Percentiles rank a stretch among this genome's conserved stretches.
phyloP scores from a whole-genome alignment of 495 filamentous ascomycete species.

The Penicillium soppii region DNA sequence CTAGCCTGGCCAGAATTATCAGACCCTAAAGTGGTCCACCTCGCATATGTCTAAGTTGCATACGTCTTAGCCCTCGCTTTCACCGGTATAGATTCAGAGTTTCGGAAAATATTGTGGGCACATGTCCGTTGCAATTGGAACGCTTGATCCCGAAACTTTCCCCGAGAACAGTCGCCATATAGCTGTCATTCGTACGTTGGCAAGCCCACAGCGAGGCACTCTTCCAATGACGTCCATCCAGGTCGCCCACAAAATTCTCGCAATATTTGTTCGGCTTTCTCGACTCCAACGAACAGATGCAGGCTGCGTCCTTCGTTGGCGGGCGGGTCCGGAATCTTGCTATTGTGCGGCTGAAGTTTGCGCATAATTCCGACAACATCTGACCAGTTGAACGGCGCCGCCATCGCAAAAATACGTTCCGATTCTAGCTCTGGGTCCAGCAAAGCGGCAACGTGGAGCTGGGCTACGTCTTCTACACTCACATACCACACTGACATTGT shows the following conservation, averaged over 20 bases:
- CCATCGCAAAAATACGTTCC: constrained; percentile 43
- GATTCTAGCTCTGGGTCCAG: constrained; percentile 37
- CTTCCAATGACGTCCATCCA: constrained; percentile 16
- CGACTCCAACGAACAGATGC: constrained; percentile 1
- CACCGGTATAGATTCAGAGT: too few relatives aligned
- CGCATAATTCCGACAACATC: constrained; percentile 16
- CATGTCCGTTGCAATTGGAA: too few relatives aligned
- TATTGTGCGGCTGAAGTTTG: constrained; percentile 18
- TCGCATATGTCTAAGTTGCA: too few relatives aligned
- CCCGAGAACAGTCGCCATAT: too few relatives aligned
- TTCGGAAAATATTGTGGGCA: too few relatives aligned
- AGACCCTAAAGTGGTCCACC: too few relatives aligned
- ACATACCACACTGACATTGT: constrained; percentile 38
- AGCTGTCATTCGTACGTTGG: not conserved
- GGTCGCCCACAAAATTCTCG: constrained; percentile 8
- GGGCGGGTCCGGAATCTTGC: constrained; percentile 8
- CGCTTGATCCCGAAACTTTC: too few relatives aligned
- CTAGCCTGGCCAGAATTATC: constrained; percentile 10
- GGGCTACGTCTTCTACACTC: constrained; percentile 49
- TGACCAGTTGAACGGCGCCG: constrained; percentile 10
- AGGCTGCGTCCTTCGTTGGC: constrained; percentile 6
- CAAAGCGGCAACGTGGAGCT: constrained; percentile 46
- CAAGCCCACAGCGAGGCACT: constrained; percentile 1
- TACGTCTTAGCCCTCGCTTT: too few relatives aligned
- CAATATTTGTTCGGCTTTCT: constrained; percentile 11